These are phyloP conservation scores for Coelastrella sp. DNA, from an alignment of 139 green algal genomes.

Conservation along the genomic window DNA sequence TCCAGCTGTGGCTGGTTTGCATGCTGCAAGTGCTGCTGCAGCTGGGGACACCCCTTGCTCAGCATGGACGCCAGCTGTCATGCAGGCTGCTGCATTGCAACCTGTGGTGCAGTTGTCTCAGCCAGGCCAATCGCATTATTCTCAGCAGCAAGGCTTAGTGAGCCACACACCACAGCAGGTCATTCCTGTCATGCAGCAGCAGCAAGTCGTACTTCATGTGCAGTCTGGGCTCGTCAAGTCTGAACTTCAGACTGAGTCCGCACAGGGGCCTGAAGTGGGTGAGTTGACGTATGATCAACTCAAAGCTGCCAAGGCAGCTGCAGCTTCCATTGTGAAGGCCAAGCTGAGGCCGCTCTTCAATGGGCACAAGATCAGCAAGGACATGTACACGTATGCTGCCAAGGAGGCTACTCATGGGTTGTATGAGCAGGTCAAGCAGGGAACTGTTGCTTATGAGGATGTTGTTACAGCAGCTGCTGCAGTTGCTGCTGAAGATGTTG, in stretches of 20 bases:
- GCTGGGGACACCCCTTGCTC: not conserved
- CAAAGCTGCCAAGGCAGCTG: constrained; percentile 2
- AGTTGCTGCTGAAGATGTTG: too few relatives aligned
- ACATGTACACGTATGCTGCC: not conserved
- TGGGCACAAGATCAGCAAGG: not conserved
- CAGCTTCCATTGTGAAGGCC: not conserved
- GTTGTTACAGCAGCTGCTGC: constrained; percentile 9
- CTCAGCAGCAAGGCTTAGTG: not conserved
- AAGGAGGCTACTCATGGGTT: not conserved
- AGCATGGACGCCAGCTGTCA: not conserved
- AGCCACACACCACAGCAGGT: too few relatives aligned
- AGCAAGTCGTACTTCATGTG: not conserved
- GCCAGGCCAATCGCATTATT: not conserved
- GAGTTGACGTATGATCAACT: not conserved
- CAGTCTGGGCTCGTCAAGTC: not conserved
- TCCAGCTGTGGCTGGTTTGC: not conserved
- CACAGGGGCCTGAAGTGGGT: not conserved
- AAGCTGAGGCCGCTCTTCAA: not conserved
- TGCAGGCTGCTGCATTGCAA: not conserved
- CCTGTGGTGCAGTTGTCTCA: too few relatives aligned
- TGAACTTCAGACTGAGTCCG: not conserved
- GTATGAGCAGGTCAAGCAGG: constrained; percentile 34
- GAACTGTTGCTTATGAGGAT: not conserved
- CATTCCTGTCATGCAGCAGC: not conserved
- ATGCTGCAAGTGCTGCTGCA: not conserved